Evolutionary conservation across 805 yeast genomes (phyloP).

Genomic region (Kregervanrija delftensis): DNA sequence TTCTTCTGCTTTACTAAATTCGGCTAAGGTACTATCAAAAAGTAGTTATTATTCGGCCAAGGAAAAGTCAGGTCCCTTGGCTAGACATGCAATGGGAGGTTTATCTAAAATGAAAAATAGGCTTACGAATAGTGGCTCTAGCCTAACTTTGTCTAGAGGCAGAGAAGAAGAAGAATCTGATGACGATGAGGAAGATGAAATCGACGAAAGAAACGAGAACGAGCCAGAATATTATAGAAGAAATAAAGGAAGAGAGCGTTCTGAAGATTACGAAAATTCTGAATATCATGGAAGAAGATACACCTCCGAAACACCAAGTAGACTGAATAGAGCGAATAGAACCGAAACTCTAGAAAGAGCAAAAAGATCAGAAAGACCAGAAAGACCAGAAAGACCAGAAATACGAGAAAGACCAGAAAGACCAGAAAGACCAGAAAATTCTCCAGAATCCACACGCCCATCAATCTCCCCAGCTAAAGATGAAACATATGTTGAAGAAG

Average conservation of each 20-base stretch:
- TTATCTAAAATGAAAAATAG: constrained; percentile 9
- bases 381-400: background rate
- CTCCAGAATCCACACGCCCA: background rate
- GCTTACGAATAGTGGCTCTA: constrained; percentile 1
- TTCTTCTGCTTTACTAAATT: constrained; percentile 6
- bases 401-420: background rate
- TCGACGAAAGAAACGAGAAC: constrained; percentile 2
- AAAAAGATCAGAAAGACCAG: background rate
- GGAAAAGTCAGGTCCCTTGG: constrained; percentile 10
- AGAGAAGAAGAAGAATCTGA: background rate
- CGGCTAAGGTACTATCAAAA: constrained; percentile 8
- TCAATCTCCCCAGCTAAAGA: background rate
- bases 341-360: constrained; percentile 1
- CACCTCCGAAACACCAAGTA: background rate
- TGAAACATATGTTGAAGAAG: constrained; percentile 4
- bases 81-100: constrained; percentile 8
- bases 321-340: constrained; percentile 1
- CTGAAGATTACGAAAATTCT: background rate
- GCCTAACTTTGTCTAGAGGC: background rate
- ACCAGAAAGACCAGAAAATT: background rate
- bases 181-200: constrained; percentile 1
- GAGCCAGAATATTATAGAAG: constrained; percentile 2
- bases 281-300: background rate
- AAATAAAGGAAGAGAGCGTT: background rate
- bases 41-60: constrained; percentile 7